Base-by-base conservation (phyloP, 768 basidiomycete species). In the Suillus tomentosus region DNA sequence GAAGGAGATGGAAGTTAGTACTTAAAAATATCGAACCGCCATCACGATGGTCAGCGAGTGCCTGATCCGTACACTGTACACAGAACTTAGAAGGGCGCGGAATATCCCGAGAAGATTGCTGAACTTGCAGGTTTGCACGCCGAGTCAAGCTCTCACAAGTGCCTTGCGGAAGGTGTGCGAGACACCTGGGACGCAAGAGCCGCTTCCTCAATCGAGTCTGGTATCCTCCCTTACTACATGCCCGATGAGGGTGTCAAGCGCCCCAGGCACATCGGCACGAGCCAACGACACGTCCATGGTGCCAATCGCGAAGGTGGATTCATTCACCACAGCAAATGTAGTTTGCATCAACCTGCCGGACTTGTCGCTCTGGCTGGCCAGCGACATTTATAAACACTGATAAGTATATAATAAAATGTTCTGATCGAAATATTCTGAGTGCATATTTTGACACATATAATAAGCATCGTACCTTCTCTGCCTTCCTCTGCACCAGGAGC, bases 121-220 rank as follows among this genome's bases (percentile, higher is more conserved):
- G 17, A 53, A 53, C 51, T 53, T 53, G 53, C 53, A 54, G 53
- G 53, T 34, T 34, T 53, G 51, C 51, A 31, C 51, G 51, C 51
- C 24, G 17, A 53, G 51, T 53, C 27, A 53, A 31, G 51, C 27
- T 53, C 51, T 19, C 51, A 53, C 51, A 53, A 31, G 27, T 31
- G 51, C 51, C 51, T 53, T 27, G 10, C 10, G 17, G 53, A 54
- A 54, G 53, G 19, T 36, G 53, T 54, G 53, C 34, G 36, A 54
- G 34, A 54, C 31, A 34, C 53, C 53, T 54, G 53, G 31, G 17
- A 53, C 27, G 34, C 31, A 53, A 31, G 17, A 53, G 31, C 17
- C 10, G 31, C 9, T 53, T 31, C 31, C 51, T 17, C 27, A 5
- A 31, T 31, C 14, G 36, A 37, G 36, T 27, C 4, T 31, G 15